Base-by-base conservation (phyloP, 2,329 filamentous ascomycete species). In the Paraphoma chrysanthemicola region DNA sequence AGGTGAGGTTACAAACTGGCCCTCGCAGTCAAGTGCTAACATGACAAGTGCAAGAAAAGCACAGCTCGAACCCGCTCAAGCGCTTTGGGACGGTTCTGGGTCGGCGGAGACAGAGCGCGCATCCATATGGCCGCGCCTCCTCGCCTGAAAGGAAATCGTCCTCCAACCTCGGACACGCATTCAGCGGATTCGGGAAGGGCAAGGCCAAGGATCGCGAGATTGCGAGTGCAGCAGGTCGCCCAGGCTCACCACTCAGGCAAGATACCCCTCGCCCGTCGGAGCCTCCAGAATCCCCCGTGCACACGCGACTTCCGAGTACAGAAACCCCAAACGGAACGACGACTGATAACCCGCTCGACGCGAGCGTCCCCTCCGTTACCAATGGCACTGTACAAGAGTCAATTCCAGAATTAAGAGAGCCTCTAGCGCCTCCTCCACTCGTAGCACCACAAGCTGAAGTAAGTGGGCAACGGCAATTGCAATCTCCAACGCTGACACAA, bases 171-270 rank as follows among this genome's bases (percentile, higher is more conserved):
- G 71, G 85, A 80, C 55, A 83, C 79, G 72, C 81, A 83, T 65
- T 88, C 83, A 80, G 81, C 17, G 82, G 84, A 1, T 90, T 92
- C 68, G 85, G 86, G 38, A 84, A 89, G 45, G 80, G 86, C 29
- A 86, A 85, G 62, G 88, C 85, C 63, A 90, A 88, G 70, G 88
- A 91, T 54, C 85, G 86, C 23, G 75, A 82, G 12, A 61, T 80
- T 51, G 71, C 85, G 31, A 51, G 48, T 16, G 57, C 68, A 18
- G 62, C 69, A 39, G 72, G 72, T 53, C 68, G 73, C 17, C 75
- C 75, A 28, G 60, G 53, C 17, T 77, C 76, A 11, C 74, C 76
- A 56, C 63, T 62, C 43, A 59, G 71, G 12, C 72, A 72, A 7
- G 53, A 66, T 12, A 70, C 70, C 29, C 57, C 70, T 47, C 69